Evolutionary conservation across 768 basidiomycete genomes (phyloP).

Genomic region (Rossbeevera mucosa): DNA sequence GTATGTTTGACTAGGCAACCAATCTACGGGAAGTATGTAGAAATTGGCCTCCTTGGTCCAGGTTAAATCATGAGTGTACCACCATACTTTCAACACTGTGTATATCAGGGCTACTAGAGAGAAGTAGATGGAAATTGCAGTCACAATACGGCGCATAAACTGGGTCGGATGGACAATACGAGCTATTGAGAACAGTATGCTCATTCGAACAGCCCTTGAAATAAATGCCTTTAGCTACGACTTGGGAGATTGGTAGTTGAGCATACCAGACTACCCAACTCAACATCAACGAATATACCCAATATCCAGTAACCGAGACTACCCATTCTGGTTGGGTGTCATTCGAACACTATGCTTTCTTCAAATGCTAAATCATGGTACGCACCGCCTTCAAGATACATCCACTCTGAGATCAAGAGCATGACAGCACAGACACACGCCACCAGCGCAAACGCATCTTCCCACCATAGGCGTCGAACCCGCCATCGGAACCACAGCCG

Average conservation of each 20-base stretch:
- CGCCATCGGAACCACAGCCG: conserved; percentile 15
- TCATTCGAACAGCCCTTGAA: conserved; percentile 15
- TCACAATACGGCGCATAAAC: conserved; percentile 6
- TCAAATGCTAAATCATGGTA: neutral
- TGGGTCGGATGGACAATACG: conserved; percentile 14
- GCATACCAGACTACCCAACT: conserved; percentile 15
- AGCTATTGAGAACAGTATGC: conserved; percentile 17
- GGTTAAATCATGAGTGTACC: neutral
- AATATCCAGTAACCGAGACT: conserved; percentile 11
- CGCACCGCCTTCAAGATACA: conserved; percentile 15
- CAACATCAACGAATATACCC: conserved; percentile 7
- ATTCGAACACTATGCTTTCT: neutral
- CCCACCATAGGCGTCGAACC: conserved; percentile 20
- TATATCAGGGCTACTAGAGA: conserved; percentile 3
- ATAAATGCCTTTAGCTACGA: too few species aligned
- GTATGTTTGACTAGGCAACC: neutral
- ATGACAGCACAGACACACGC: conserved; percentile 3
- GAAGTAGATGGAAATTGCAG: conserved; percentile 6
- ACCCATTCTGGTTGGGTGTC: conserved; percentile 2
- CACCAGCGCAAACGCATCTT: conserved; percentile 15
- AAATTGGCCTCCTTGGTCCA: neutral
- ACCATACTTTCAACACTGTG: conserved; percentile 6
- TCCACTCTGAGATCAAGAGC: conserved; percentile 9
- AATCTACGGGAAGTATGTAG: neutral
- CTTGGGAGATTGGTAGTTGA: neutral